Base-by-base conservation (phyloP, 2,329 filamentous ascomycete genomes). In the Beauveria australis region DNA sequence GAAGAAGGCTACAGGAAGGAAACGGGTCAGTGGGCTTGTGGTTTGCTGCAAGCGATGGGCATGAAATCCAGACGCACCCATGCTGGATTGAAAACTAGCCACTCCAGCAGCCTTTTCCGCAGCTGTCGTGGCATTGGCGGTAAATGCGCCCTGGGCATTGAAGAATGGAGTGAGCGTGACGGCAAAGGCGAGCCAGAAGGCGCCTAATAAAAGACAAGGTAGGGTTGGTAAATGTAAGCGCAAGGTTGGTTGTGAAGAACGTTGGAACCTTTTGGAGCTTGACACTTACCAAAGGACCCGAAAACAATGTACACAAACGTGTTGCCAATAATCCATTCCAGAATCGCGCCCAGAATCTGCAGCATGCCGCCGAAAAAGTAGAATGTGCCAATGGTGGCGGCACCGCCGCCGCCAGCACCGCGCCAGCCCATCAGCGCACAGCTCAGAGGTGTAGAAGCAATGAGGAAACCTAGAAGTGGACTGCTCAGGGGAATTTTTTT, bases 231-330 rank as follows among this genome's bases (percentile, higher is more conserved):
- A 28, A 53, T 22, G 40, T n/a, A 8, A 33, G 3, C 30, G 30
- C 2, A 22, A 26, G 22, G 22, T 22, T 22, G 2, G 33, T 37
- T 37, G 33, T 5, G 2, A 33, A 0, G 10, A 5, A 2, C 22
- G 5, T 14, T 18, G 18, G 12, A 18, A 1, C 41, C 26, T 28
- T 2, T 22, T 7, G 12, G 6, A 10, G 9, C 26, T 30, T 28
- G 24, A 5, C 22, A 48, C 57, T 8, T 28, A 60, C 59, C 56
- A 19, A 59, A 59, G 7, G 61, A 53, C 5, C 54, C 55, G 66
- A 83, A 83, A 16, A 83, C 81, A 43, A 82, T 78, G 56, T 75
- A 80, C 0, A 79, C 74, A 59, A 82, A 84, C 0, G 80, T 83
- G 62, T 81, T 81, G 33, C 79, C 79, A 0, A 81, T 68, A 57